Evolutionary conservation across 2,329 filamentous ascomycete genomes (phyloP).

Genomic region (Colletotrichum limetticola): DNA sequence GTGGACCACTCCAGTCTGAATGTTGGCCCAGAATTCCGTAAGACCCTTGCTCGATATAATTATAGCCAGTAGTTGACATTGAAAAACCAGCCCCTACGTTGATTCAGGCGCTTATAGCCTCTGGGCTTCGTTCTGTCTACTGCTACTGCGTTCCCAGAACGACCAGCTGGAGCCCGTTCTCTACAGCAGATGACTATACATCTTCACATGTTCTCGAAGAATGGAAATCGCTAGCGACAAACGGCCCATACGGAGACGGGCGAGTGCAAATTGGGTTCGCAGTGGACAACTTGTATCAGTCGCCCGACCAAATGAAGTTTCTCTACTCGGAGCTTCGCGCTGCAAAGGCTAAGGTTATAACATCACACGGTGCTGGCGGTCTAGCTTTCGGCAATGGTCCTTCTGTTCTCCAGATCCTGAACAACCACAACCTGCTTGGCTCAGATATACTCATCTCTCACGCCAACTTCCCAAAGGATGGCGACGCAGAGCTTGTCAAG

Average conservation of each 20-base stretch:
- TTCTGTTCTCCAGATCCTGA: background rate
- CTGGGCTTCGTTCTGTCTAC: conserved; percentile 58
- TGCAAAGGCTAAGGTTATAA: conserved; percentile 52
- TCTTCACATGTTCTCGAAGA: conserved; percentile 49
- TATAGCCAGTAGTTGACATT: background rate
- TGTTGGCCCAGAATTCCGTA: conserved; percentile 18
- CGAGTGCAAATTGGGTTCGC: conserved; percentile 54
- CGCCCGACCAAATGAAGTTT: conserved; percentile 46
- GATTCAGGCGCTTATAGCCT: conserved; percentile 49
- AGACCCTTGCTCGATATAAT: background rate
- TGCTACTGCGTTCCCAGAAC: conserved; percentile 50
- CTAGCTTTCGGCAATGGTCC: background rate
- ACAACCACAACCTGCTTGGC: conserved; percentile 25
- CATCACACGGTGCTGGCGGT: conserved; percentile 36
- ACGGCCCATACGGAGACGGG: conserved; percentile 34
- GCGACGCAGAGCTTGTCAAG: conserved; percentile 47
- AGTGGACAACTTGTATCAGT: conserved; percentile 54
- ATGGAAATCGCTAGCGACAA: conserved; percentile 39
- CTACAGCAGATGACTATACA: conserved; percentile 40
- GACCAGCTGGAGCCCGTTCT: conserved; percentile 43
- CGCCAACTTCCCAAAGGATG: conserved; percentile 36
- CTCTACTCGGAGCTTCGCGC: conserved; percentile 50
- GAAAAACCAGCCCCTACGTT: conserved; percentile 40
- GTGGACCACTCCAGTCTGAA: conserved; percentile 35
- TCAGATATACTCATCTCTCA: conserved; percentile 44